A percentile compares a stretch with the other conserved stretches of the same genome.
Conservation (phyloP, 768 basidiomycete species). For the Xerocomellus amylosporus region DNA sequence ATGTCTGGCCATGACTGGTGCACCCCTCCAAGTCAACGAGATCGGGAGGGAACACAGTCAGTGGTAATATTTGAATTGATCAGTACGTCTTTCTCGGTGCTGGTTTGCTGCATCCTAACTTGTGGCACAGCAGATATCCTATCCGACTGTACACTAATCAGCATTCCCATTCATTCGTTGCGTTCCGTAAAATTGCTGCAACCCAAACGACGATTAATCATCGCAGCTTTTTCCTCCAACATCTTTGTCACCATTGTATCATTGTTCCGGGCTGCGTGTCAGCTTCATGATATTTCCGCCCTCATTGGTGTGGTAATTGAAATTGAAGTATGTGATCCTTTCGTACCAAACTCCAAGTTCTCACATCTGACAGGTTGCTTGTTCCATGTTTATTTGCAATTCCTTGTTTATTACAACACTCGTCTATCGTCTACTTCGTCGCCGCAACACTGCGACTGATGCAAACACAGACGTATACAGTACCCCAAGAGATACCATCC, state of each 20-base stretch:
- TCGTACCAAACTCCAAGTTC: background rate
- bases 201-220: slow-evolving; percentile 6
- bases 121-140: slow-evolving; percentile 19
- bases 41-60: background rate
- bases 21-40: background rate
- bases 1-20: background rate
- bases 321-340: slow-evolving; percentile 8
- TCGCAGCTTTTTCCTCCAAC: slow-evolving; percentile 4
- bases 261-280: slow-evolving; percentile 7
- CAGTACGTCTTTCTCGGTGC: slow-evolving; percentile 1
- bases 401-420: slow-evolving; percentile 7
- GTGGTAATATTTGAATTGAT: slow-evolving; percentile 15
- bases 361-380: slow-evolving; percentile 14
- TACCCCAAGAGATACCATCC: background rate
- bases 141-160: slow-evolving; percentile 13
- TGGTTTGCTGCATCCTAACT: background rate
- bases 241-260: slow-evolving; percentile 6
- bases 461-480: background rate
- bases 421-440: slow-evolving; percentile 7
- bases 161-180: slow-evolving; percentile 6
- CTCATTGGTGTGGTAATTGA: slow-evolving; percentile 11
- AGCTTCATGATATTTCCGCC: background rate
- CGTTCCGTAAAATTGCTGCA: slow-evolving; percentile 3
- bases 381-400: slow-evolving; percentile 15
- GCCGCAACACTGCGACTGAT: background rate